Percentiles rank a stretch among this genome's conserved stretches.
Evolutionary conservation across 1,139 yeast genomes (phyloP).

Genomic region (Groenewaldozyma sp.): DNA sequence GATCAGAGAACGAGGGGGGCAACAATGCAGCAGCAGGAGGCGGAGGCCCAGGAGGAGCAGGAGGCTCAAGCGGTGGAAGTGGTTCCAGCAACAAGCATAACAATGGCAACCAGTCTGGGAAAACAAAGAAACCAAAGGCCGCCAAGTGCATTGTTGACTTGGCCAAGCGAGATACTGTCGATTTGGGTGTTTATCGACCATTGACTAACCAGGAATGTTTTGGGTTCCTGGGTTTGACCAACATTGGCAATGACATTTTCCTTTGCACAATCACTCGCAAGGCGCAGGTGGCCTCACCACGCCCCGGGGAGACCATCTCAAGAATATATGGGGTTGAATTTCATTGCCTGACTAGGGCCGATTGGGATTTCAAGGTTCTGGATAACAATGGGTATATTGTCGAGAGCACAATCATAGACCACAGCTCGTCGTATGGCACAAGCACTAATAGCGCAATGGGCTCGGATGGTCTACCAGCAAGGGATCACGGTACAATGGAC

Average conservation of each 20-base stretch:
- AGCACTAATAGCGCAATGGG: too few species aligned
- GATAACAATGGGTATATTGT: conserved; percentile 58
- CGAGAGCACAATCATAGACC: conserved; percentile 13
- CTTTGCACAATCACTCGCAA: conserved; percentile 74
- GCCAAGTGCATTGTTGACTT: conserved; percentile 33
- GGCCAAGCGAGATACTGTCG: conserved; percentile 24
- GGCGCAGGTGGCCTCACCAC: conserved; percentile 73
- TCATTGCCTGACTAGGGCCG: conserved; percentile 56
- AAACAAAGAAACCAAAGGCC: conserved; percentile 6
- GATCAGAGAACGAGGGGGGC: conserved; percentile 5
- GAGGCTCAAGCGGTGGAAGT: conserved; percentile 5
- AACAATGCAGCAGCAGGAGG: conserved; percentile 1
- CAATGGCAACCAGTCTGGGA: conserved; percentile 5
- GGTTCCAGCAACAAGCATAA: background rate
- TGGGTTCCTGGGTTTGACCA: conserved; percentile 83
- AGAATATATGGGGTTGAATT: conserved; percentile 80
- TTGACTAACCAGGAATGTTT: conserved; percentile 50
- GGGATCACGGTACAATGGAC: too few species aligned
- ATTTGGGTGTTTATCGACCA: conserved; percentile 24
- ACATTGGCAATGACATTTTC: conserved; percentile 56
- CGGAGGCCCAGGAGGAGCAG: conserved; percentile 5
- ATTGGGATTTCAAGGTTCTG: conserved; percentile 72
- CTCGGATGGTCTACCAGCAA: background rate
- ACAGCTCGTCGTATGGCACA: conserved; percentile 3
- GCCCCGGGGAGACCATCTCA: conserved; percentile 69